Evolutionary conservation across 805 yeast genomes (phyloP).

Genomic region (Yarrowia deformans): DNA sequence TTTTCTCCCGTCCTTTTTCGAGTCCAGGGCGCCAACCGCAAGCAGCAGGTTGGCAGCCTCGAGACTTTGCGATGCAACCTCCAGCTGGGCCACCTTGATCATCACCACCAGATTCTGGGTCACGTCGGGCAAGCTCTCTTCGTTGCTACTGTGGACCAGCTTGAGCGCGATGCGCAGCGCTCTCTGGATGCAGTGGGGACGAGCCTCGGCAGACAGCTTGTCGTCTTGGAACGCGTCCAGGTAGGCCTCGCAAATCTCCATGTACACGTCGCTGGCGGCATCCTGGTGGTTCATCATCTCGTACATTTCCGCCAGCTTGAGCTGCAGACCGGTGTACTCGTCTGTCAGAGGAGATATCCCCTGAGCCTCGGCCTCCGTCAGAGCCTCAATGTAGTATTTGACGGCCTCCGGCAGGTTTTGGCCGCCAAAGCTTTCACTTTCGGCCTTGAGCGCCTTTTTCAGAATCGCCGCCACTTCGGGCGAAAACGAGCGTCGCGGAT

Average conservation of each 20-base stretch:
- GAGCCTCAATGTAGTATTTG: slow-evolving; percentile 74
- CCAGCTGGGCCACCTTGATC: slow-evolving; percentile 69
- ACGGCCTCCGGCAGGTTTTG: slow-evolving; percentile 73
- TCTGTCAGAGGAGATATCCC: slow-evolving; percentile 67
- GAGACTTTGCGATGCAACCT: slow-evolving; percentile 54
- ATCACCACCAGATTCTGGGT: too few species aligned
- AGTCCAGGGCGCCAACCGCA: not conserved
- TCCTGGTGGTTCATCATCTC: slow-evolving; percentile 68
- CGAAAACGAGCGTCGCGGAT: slow-evolving; percentile 54
- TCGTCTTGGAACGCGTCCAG: slow-evolving; percentile 58
- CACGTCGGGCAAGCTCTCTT: slow-evolving; percentile 51
- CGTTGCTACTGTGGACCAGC: slow-evolving; percentile 62
- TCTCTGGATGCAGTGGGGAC: slow-evolving; percentile 62
- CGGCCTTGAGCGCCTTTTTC: slow-evolving; percentile 83
- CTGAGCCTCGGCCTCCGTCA: slow-evolving; percentile 64
- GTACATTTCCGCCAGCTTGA: slow-evolving; percentile 86
- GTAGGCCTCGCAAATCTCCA: slow-evolving; percentile 68
- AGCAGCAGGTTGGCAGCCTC: slow-evolving; percentile 42
- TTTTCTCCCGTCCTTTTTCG: too few species aligned
- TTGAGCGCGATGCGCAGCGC: slow-evolving; percentile 74
- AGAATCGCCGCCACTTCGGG: slow-evolving; percentile 71
- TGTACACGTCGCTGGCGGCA: slow-evolving; percentile 72
- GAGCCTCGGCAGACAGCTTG: slow-evolving; percentile 46
- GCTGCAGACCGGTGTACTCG: slow-evolving; percentile 88
- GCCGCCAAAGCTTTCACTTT: slow-evolving; percentile 65